phyloP scores from a whole-genome alignment of 2,329 filamentous ascomycete genomes.

The Fusarium graminum region DNA sequence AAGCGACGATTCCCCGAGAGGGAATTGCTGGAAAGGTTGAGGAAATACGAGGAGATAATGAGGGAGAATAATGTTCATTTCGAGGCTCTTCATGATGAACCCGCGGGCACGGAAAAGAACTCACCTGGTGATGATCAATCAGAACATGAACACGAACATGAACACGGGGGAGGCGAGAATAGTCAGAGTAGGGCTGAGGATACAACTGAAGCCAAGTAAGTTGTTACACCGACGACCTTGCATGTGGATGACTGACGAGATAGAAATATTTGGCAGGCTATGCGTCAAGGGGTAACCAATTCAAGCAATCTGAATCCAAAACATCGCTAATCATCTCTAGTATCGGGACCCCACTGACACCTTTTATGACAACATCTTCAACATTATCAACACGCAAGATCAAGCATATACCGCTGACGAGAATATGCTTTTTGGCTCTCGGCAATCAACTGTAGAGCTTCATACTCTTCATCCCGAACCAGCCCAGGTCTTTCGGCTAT shows the following conservation, averaged over 20 bases:
- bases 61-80: constrained; percentile 67
- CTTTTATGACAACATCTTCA: constrained; percentile 51
- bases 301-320: fast-evolving
- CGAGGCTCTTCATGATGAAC: constrained; percentile 56
- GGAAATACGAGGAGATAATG: constrained; percentile 69
- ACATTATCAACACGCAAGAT: constrained; percentile 58
- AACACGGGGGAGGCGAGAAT: constrained; percentile 3
- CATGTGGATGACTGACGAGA: not conserved
- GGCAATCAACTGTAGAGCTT: constrained; percentile 57
- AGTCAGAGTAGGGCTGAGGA: not conserved
- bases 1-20: constrained; percentile 66
- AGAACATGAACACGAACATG: constrained; percentile 35
- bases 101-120: not conserved
- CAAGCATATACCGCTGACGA: constrained; percentile 58
- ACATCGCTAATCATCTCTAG: fast-evolving
- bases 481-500: constrained; percentile 62
- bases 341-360: constrained; percentile 10
- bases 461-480: constrained; percentile 63
- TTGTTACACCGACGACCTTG: not conserved
- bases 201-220: constrained; percentile 35
- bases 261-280: constrained; percentile 24
- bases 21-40: constrained; percentile 68
- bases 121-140: constrained; percentile 6
- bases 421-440: constrained; percentile 66
- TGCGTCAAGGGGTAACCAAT: constrained; percentile 18